Base-by-base conservation (phyloP, 257 asterid genomes). In the Jasminum sambac region DNA sequence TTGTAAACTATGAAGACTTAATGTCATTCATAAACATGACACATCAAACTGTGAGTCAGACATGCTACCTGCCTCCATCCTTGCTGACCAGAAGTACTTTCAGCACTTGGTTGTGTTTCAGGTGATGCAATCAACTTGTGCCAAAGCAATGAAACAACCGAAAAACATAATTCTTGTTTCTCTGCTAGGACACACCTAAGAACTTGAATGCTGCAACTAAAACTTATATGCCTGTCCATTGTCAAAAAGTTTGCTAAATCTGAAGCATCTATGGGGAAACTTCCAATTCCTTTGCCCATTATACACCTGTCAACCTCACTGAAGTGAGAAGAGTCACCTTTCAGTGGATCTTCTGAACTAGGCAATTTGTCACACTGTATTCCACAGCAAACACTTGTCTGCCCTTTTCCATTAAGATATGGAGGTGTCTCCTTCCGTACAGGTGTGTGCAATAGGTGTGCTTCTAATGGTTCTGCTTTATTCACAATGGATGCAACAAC, bases 41-140 rank as follows among this genome's bases (percentile, higher is more conserved):
- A 55, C 16, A 2, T 55, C 11, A 10, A 11, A 55, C 34, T 72
- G 5, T 39, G 61, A 26, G 38, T 41, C 25, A 8, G 44, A n/a
- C 19, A 50, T 43, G 19, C 74, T 89, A 95, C 99, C 98, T 95
- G 99, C 72, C 98, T 88, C 99, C 99, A 95, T 77, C 99, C 99
- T 85, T 91, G 99, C 78, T 91, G 99, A 6, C 96, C 97, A 58
- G 99, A 95, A 38, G 98, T 95, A 84, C 99, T 88, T 83, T 89
- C 99, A 50, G 88, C 98, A 77, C 84, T 88, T 12, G 95, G 98
- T 74, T 88, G 91, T 60, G 89, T 91, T 82, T 95, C 99, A 25
- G 99, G 98, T 61, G 99, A 88, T 73, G 83, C 87, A 74, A 95
- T 91, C 90, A 95, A 72, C 82, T 91, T 95, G 90, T 89, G 98